Evolutionary conservation across 2,329 filamentous ascomycete genomes (phyloP), one percentile per base, ranked within the genome.

Genomic region (Metarhizium anisopliae): DNA sequence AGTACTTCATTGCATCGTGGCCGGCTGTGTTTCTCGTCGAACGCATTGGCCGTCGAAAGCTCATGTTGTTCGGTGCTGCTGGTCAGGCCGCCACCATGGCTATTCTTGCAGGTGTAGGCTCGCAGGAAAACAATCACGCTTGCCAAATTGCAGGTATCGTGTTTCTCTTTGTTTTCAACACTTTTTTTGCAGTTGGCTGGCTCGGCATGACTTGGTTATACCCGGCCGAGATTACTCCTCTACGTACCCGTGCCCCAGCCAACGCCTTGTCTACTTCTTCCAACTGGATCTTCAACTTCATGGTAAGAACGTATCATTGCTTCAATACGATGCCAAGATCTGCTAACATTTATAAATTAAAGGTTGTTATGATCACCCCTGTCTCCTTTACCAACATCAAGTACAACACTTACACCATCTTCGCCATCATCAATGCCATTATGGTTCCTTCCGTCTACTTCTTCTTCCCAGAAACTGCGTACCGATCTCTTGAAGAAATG

Each of bases 21-120:
- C 76, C 77, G 0, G 74, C 77, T 1, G 75, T 80, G 20, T 83
- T 84, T 66, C 74, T 86, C 30, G 82, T 87, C 42, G 84, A 87
- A 67, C 78, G 80, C 2, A 80, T 85, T 3, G 85, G 85, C 11
- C 83, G 87, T 32, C 79, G 87, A 18, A 80, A 81, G 64, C 78
- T 90, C 58, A 90, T 91, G 85, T 70, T 90, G 18, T 81, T 89
- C 59, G 86, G 86, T 54, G 82, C 82, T 42, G 65, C 77, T 2
- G 83, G 83, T 57, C 83, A 87, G 66, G 82, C 80, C 1, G 73
- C 70, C 1, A 76, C 81, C 53, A 89, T 90, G 86, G 79, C 83
- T 2, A 76, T 89, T 42, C 73, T 83, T 42, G 74, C 77, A 0
- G 74, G 76, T 38, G 72, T 86, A 56, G 83, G 82, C 59, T 78